Evolutionary conservation across 805 yeast genomes (phyloP).

Genomic region (Metschnikowia kofuensis): DNA sequence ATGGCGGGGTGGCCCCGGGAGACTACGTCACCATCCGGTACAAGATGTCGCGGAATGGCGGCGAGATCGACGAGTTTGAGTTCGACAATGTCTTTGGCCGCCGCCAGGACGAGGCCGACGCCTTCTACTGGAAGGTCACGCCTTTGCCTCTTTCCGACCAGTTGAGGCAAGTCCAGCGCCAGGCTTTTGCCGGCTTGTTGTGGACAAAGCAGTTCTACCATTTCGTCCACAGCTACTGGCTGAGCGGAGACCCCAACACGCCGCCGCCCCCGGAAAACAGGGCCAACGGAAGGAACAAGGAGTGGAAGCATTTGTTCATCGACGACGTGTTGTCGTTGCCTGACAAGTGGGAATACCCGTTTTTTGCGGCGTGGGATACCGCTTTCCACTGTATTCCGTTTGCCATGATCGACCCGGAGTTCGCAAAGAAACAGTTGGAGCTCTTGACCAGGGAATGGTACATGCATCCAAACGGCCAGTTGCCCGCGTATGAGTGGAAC

Average conservation of each 20-base stretch:
- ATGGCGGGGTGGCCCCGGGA: constrained; percentile 79
- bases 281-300: constrained; percentile 82
- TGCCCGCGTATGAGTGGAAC: constrained; percentile 97
- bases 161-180: constrained; percentile 80
- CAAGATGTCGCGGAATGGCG: constrained; percentile 48
- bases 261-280: constrained; percentile 76
- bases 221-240: constrained; percentile 84
- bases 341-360: constrained; percentile 95
- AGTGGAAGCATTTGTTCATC: constrained; percentile 86
- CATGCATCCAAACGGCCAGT: constrained; percentile 97
- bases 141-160: constrained; percentile 83
- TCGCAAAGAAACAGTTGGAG: constrained; percentile 85
- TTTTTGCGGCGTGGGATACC: constrained; percentile 96
- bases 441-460: constrained; percentile 91
- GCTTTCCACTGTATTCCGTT: constrained; percentile 93
- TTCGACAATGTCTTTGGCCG: constrained; percentile 67
- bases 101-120: constrained; percentile 86
- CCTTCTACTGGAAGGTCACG: constrained; percentile 83
- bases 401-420: constrained; percentile 90
- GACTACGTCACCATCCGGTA: constrained; percentile 85
- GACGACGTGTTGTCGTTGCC: constrained; percentile 88
- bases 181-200: constrained; percentile 88
- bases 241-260: constrained; percentile 74
- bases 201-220: constrained; percentile 94
- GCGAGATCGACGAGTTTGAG: constrained; percentile 64